Evolutionary conservation across 2,329 filamentous ascomycete species (phyloP).

Genomic region (Talaromyces pinophilus): DNA sequence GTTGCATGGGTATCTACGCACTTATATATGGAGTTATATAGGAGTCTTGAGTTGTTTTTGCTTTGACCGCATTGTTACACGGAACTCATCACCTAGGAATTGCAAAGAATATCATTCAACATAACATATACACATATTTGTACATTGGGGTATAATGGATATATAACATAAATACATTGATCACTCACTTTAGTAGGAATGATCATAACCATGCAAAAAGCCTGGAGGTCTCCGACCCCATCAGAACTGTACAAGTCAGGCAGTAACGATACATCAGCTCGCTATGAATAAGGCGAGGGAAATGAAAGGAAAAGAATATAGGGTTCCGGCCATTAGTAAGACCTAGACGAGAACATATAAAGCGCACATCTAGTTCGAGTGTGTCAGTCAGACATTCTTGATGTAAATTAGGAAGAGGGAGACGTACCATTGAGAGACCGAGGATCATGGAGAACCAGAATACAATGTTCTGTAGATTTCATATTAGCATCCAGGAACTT

Average conservation of each 20-base stretch:
- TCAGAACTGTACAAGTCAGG: not conserved
- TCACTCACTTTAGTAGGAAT: not conserved
- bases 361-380: conserved; percentile 54
- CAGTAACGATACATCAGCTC: not conserved
- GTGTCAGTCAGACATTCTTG: not conserved
- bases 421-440: conserved; percentile 73
- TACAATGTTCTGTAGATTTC: conserved; percentile 62
- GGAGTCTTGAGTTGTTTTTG: not conserved
- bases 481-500: conserved; percentile 18
- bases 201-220: not conserved
- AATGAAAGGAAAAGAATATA: no score
- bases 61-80: not conserved
- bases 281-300: not conserved
- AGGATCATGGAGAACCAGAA: conserved; percentile 94
- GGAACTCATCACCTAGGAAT: not conserved
- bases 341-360: conserved; percentile 60
- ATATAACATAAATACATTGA: not conserved
- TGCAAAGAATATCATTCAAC: not conserved
- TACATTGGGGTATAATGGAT: conserved; percentile 10
- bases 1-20: not conserved
- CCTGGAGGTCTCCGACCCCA: not conserved
- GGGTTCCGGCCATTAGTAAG: not conserved
- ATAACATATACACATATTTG: not conserved
- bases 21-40: not conserved
- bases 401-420: conserved; percentile 19